Conservation (phyloP, 176 grass and related monocot species). For the Secale cereale region DNA sequence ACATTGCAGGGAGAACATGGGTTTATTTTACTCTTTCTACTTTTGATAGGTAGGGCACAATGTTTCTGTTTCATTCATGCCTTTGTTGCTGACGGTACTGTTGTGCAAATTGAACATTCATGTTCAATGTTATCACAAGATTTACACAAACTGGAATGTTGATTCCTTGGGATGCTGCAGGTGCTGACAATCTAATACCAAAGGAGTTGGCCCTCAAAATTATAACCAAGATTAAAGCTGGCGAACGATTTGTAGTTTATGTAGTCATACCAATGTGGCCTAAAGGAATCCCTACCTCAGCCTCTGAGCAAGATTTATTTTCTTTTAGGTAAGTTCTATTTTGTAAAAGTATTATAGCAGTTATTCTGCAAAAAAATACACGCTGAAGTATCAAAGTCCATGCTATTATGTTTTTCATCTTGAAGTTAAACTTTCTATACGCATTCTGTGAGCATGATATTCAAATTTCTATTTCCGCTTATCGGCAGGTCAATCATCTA, state of each 20-base stretch:
- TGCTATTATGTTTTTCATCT: too few species aligned
- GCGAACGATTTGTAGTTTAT: constrained; percentile 81
- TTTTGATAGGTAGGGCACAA: background rate
- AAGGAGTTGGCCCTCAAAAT: constrained; percentile 93
- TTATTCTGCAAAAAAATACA: background rate
- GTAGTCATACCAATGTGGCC: constrained; percentile 95
- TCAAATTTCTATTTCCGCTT: too few species aligned
- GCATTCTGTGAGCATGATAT: too few species aligned
- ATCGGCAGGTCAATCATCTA: too few species aligned
- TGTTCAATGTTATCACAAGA: too few species aligned
- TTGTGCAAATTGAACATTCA: too few species aligned
- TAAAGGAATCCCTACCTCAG: too few species aligned
- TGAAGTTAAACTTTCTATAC: too few species aligned
- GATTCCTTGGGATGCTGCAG: constrained; percentile 28
- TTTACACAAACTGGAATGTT: background rate
- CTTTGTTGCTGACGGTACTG: background rate
- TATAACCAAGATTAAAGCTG: constrained; percentile 74
- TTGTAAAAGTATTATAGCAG: background rate
- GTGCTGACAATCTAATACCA: constrained; percentile 89
- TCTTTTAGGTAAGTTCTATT: constrained; percentile 66
- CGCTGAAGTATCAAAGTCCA: too few species aligned
- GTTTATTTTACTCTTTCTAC: too few species aligned
- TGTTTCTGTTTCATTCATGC: background rate
- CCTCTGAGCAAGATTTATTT: constrained; percentile 87
- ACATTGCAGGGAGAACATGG: too few species aligned